These are phyloP conservation scores for Chiua virens DNA, from an alignment of 768 basidiomycete genomes.

Conservation along the genomic window DNA sequence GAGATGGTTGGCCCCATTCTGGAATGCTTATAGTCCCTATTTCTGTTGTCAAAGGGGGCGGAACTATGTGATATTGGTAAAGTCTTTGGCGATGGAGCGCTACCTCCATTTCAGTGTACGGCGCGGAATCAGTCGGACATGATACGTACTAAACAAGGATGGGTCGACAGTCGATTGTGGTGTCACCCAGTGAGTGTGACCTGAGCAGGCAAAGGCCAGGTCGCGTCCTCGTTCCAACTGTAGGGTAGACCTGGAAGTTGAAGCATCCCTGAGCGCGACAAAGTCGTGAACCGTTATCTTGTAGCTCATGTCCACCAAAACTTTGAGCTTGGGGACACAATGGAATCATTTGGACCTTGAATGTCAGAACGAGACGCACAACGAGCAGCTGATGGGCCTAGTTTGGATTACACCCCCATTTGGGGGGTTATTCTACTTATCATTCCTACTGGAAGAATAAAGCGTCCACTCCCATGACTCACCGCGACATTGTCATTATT, in stretches of 20 bases:
- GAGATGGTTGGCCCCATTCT: constrained; percentile 41
- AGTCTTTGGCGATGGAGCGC: constrained; percentile 16
- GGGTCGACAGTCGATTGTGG: constrained; percentile 11
- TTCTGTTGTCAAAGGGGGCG: constrained; percentile 14
- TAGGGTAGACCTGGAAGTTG: not conserved
- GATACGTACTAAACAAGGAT: constrained; percentile 24
- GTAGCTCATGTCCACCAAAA: not conserved
- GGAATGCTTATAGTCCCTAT: constrained; percentile 9
- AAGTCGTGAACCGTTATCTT: constrained; percentile 26
- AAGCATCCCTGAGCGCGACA: not conserved
- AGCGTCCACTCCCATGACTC: too few species aligned
- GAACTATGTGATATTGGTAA: constrained; percentile 22
- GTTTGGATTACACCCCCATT: too few species aligned
- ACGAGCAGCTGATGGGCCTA: too few species aligned
- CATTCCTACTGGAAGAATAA: too few species aligned
- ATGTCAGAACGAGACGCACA: too few species aligned
- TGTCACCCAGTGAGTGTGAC: constrained; percentile 16
- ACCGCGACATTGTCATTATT: constrained; percentile 63
- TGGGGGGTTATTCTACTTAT: too few species aligned
- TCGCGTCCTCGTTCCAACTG: constrained; percentile 21
- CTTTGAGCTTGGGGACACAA: not conserved
- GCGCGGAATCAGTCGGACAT: not conserved
- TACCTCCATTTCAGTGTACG: constrained; percentile 13
- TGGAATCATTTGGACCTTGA: too few species aligned
- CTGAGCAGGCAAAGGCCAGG: constrained; percentile 18